phyloP scores from a whole-genome alignment of 352 stramenopile species.

The Phytophthora kernoviae region DNA sequence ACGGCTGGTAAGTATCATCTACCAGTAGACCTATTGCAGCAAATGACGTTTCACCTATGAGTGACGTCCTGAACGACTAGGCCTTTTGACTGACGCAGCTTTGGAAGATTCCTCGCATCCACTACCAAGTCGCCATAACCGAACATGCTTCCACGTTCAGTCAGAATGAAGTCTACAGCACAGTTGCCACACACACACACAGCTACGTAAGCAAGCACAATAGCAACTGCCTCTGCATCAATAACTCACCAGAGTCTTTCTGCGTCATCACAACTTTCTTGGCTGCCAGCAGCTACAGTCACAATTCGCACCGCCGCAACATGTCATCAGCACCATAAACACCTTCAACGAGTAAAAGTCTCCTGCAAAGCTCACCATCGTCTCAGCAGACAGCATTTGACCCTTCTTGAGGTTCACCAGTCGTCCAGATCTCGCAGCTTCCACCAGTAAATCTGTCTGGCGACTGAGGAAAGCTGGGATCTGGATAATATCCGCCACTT shows the following conservation, averaged over 20 bases:
- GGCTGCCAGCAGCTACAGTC: conserved; percentile 65
- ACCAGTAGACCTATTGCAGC: not conserved
- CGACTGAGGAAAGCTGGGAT: conserved; percentile 90
- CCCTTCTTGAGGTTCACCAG: conserved; percentile 91
- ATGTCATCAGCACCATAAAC: conserved; percentile 5
- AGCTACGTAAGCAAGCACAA: conserved; percentile 13
- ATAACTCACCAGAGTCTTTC: conserved; percentile 40
- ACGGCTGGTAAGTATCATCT: not conserved
- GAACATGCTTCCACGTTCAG: conserved; percentile 88
- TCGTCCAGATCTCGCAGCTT: conserved; percentile 68
- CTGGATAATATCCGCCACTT: conserved; percentile 84
- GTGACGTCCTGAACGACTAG: conserved; percentile 90
- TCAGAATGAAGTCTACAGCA: conserved; percentile 74
- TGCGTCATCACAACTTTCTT: conserved; percentile 75
- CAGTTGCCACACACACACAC: not conserved
- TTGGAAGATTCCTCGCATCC: conserved; percentile 81
- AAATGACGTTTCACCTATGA: conserved; percentile 46
- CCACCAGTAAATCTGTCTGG: conserved; percentile 88
- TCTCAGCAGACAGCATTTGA: conserved; percentile 86
- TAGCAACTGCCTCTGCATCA: not conserved
- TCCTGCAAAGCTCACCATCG: conserved; percentile 53
- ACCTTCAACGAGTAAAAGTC: not conserved
- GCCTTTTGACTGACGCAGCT: conserved; percentile 58
- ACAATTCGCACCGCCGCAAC: not conserved
- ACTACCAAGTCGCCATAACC: conserved; percentile 89